These are phyloP conservation scores for Salix viminalis DNA, from an alignment of 345 rosid species.

Conservation along the genomic window DNA sequence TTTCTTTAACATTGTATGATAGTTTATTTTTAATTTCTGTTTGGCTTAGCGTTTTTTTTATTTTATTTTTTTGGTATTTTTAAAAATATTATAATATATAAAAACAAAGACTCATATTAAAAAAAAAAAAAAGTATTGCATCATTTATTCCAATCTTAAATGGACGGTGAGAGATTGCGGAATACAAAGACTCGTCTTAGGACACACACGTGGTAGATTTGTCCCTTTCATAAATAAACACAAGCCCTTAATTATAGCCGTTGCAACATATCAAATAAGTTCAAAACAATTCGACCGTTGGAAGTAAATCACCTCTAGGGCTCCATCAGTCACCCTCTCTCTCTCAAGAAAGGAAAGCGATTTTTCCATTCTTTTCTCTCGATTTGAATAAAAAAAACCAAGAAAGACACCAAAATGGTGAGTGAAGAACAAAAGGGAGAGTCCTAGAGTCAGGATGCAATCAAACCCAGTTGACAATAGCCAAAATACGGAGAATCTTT, in stretches of 20 bases:
- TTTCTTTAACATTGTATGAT: too few species aligned
- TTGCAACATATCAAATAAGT: not conserved
- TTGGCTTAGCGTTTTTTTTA: too few species aligned
- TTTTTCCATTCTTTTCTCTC: not conserved
- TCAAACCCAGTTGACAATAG: constrained; percentile 21
- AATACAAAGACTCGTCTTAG: not conserved
- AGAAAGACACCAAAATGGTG: constrained; percentile 33
- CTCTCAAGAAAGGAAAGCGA: not conserved
- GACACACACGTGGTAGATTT: not conserved
- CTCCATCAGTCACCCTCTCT: not conserved
- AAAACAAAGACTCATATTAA: too few species aligned
- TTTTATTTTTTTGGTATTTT: too few species aligned
- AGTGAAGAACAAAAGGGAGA: constrained; percentile 29
- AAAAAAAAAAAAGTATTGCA: too few species aligned
- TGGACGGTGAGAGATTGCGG: not conserved
- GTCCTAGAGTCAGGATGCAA: constrained; percentile 25
- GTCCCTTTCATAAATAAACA: not conserved
- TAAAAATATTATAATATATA: too few species aligned
- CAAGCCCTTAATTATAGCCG: constrained; percentile 18
- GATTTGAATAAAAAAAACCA: not conserved
- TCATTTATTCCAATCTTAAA: not conserved
- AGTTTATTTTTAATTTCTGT: too few species aligned
- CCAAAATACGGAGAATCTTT: constrained; percentile 34
- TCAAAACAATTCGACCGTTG: constrained; percentile 20
- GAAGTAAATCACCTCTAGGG: not conserved